phyloP scores from a whole-genome alignment of 140 eudicot species.

The Flaveria floridana region DNA sequence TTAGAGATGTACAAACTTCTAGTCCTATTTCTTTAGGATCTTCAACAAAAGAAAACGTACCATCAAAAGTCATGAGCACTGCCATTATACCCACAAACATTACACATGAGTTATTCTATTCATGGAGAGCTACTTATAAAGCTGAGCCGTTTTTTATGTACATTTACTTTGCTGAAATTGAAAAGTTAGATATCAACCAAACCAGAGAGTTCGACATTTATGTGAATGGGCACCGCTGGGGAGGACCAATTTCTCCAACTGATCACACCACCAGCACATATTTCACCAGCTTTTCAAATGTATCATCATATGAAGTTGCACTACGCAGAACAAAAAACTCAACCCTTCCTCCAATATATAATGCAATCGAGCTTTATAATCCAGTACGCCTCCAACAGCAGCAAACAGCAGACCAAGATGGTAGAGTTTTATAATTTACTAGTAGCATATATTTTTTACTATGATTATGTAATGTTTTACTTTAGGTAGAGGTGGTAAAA shows the following conservation, averaged over 20 bases:
- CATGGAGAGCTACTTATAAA: background rate
- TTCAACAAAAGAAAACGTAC: conserved; percentile 14
- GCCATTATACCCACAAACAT: conserved; percentile 23
- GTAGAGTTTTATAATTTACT: conserved; percentile 22
- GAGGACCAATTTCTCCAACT: conserved; percentile 16
- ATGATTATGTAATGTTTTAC: background rate
- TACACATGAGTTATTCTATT: background rate
- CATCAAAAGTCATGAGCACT: conserved; percentile 35
- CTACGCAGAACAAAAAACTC: conserved; percentile 30
- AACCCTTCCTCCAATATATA: conserved; percentile 45
- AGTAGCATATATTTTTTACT: background rate
- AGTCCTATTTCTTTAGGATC: conserved; percentile 10
- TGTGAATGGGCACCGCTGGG: conserved; percentile 2
- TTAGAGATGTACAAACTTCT: background rate
- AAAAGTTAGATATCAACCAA: conserved; percentile 13
- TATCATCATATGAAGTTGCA: conserved; percentile 17
- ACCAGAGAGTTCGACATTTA: conserved; percentile 38
- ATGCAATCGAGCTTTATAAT: conserved; percentile 42
- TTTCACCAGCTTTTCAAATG: background rate
- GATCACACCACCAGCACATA: conserved; percentile 22
- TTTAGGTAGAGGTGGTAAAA: background rate
- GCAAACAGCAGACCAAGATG: conserved; percentile 42
- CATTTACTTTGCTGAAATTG: conserved; percentile 45
- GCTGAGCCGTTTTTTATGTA: conserved; percentile 16
- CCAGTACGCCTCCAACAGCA: conserved; percentile 23